Percentiles rank a stretch among this genome's conserved stretches.
phyloP scores from a whole-genome alignment of 164 flowering plant species.

The Dillenia turbinata region DNA sequence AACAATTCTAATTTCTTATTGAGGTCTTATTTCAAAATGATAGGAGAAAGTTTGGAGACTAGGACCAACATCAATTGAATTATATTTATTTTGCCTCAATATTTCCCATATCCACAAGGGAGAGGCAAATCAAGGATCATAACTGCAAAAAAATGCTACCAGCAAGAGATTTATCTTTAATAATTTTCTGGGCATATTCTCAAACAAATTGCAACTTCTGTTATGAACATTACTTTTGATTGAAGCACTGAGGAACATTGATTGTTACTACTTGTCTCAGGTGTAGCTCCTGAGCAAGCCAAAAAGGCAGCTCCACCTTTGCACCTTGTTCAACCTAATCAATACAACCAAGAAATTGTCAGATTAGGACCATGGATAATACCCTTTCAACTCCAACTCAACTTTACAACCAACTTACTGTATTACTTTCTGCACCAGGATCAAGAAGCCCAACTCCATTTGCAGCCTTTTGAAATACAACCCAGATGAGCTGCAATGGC shows the following conservation, averaged over 20 bases:
- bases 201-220: not conserved
- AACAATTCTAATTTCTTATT: too few species aligned
- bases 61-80: too few species aligned
- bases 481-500: conserved; percentile 47
- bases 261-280: conserved; percentile 56
- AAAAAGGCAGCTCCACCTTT: conserved; percentile 82
- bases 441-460: conserved; percentile 79
- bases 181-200: too few species aligned
- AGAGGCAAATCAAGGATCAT: too few species aligned
- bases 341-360: conserved; percentile 3
- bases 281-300: conserved; percentile 84
- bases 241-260: conserved; percentile 60
- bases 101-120: too few species aligned
- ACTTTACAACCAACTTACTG: conserved; percentile 26
- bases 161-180: too few species aligned
- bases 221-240: conserved; percentile 51
- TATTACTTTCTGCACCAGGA: conserved; percentile 73
- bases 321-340: conserved; percentile 82
- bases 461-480: conserved; percentile 61
- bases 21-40: too few species aligned
- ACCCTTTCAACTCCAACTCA: not conserved
- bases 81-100: too few species aligned
- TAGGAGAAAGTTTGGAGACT: too few species aligned
- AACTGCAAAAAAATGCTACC: too few species aligned
- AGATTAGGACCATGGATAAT: not conserved